Evolutionary conservation across 805 yeast species (phyloP), one percentile per base, ranked within the genome.

Genomic region (Yarrowia divulgata): DNA sequence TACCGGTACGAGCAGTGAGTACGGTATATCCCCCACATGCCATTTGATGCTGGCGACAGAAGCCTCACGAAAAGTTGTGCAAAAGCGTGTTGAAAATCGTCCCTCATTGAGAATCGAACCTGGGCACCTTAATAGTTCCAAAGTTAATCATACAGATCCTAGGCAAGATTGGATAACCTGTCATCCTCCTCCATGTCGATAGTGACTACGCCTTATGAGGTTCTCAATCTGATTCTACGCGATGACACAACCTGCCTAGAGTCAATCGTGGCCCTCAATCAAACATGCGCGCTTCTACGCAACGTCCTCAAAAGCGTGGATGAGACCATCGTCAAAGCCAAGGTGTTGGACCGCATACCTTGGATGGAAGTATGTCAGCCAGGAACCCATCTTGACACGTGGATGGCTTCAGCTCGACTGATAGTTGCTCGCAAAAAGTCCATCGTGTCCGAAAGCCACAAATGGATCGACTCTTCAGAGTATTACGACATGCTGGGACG

Each of bases 361-460:
- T 49, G 55, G 55, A 49, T 49, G 55, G 14, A 49, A 16, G 32
- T 49, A n/a, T 16, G 55, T 2, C 55, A 49, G 37, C 35, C 37
- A 5, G 55, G 55, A 4, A 49, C 55, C 8, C 14, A 12, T 32
- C 18, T 49, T 2, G 39, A 32, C 19, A 32, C 55, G 7, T 49
- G 55, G 55, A 32, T 49, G 35, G 14, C 9, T 8, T 37, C 55
- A 1, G 55, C 55, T 16, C 19, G 39, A 3, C 37, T 32, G 8
- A 34, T 49, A 8, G 39, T 34, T 7, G 37, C 39, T 7, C 55
- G 55, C 3, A 49, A 29, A 6, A 8, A 10, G 7, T 48, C 52
- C 2, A 8, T 32, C 2, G 13, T 29, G 6, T 7, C 18, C 9
- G 23, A 46, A 6, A 19, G 6, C 35, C 19, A 32, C 12, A 29